phyloP scores from a whole-genome alignment of 2,329 filamentous ascomycete species.

The Calycina marina region DNA sequence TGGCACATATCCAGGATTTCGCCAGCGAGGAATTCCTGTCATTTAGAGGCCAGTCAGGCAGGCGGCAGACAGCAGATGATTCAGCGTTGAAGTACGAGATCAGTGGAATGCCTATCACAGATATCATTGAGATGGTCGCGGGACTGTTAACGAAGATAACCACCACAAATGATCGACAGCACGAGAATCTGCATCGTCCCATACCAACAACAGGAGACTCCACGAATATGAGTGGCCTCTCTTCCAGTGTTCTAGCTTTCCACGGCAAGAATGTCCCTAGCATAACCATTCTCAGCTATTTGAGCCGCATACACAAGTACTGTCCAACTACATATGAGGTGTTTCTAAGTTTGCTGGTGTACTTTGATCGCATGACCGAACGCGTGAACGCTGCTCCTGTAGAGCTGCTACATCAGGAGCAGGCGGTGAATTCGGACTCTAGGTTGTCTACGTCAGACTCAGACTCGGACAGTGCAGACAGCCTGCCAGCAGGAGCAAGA shows the following conservation, averaged over 20 bases:
- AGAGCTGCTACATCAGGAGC: conserved; percentile 40
- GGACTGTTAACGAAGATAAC: conserved; percentile 94
- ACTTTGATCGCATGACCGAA: conserved; percentile 98
- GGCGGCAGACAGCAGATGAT: conserved; percentile 38
- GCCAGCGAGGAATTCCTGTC: conserved; percentile 62
- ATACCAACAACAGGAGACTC: conserved; percentile 42
- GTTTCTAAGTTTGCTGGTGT: conserved; percentile 85
- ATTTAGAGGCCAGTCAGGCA: conserved; percentile 33
- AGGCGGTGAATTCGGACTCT: conserved; percentile 13
- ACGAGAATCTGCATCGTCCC: conserved; percentile 74
- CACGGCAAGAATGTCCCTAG: conserved; percentile 96
- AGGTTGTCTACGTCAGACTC: conserved; percentile 17
- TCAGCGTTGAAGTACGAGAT: conserved; percentile 63
- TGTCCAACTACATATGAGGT: conserved; percentile 98
- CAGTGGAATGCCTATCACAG: conserved; percentile 89
- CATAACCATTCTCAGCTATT: conserved; percentile 91
- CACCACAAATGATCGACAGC: conserved; percentile 86
- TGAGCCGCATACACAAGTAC: conserved; percentile 95
- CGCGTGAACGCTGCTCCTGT: conserved; percentile 73
- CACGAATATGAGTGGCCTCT: conserved; percentile 45
- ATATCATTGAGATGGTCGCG: conserved; percentile 98
- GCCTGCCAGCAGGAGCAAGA: conserved; percentile 12
- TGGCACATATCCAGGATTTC: conserved; percentile 83
- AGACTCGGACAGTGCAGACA: conserved; percentile 20
- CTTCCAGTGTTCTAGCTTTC: conserved; percentile 73